Base-by-base conservation (phyloP, 1,284 basidiomycete genomes). In the Hemileccinum hortonii region DNA sequence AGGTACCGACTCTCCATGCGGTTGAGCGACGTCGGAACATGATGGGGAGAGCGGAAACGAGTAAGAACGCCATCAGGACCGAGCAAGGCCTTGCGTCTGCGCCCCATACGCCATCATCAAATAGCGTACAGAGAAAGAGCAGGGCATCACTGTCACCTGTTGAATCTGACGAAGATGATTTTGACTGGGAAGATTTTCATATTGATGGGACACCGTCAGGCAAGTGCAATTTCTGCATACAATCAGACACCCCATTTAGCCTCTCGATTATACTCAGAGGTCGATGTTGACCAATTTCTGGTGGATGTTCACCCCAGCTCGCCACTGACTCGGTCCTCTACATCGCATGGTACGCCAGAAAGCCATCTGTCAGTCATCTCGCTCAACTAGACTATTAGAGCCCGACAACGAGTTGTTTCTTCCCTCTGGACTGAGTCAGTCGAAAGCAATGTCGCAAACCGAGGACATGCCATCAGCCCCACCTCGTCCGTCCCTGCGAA, bases 121-220 rank as follows among this genome's bases (percentile, higher is more conserved):
- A 18, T 14, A 5, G 30, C 18, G 21, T 38, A 24, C 49, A 43
- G 16, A 18, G 44, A 22, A 37, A 43, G 44, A 37, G 32, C 6
- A 47, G 39, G 40, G 38, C 36, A 8, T 24, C 46, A 7, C 38
- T 44, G 15, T 47, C 46, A 6, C 54, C 56, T 14, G 35, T 50
- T 15, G 53, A 22, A 32, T 61, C 59, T 9, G 56, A 59, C 16
- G 54, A 57, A 22, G 59, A 65, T 10, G 66, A 68, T n/a, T 63
- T 75, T 30, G 65, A 65, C 49, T 70, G 73, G 72, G 73, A 74
- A 52, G 56, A 65, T 29, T 18, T 44, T 16, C 59, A 54, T 22
- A n/a, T 59, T 21, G 40, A 63, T 16, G 46, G 21, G 24, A 53
- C 55, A 26, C 50, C 53, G n/a, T 71, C 69, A 4, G 69, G 69